Percentiles rank a stretch among this genome's conserved stretches.
phyloP scores from a whole-genome alignment of 108 stramenopile species.

The Cyclotella sp. region DNA sequence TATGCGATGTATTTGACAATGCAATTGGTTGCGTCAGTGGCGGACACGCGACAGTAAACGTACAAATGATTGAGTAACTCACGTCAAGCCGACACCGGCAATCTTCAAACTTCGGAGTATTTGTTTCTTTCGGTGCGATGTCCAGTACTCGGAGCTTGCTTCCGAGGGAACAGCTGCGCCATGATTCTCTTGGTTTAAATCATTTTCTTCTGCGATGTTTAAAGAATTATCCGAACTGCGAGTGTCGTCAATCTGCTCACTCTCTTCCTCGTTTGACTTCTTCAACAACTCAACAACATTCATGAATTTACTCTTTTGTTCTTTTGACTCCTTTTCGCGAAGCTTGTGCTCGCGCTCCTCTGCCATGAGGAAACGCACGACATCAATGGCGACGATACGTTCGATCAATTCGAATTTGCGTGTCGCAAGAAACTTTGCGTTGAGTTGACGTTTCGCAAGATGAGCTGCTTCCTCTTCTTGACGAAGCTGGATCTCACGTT shows the following conservation, averaged over 20 bases:
- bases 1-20: no score
- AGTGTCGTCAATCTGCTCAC: neutral
- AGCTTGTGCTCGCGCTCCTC: constrained; percentile 47
- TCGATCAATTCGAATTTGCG: constrained; percentile 54
- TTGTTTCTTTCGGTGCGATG: constrained; percentile 39
- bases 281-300: constrained; percentile 38
- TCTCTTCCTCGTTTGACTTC: constrained; percentile 18
- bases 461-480: constrained; percentile 13
- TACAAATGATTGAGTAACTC: neutral
- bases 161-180: neutral
- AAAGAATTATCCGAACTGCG: constrained; percentile 9
- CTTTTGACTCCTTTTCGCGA: constrained; percentile 28
- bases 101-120: constrained; percentile 62
- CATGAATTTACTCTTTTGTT: constrained; percentile 29
- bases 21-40: no score
- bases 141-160: constrained; percentile 20
- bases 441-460: constrained; percentile 38
- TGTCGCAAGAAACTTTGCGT: constrained; percentile 52
- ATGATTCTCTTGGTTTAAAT: constrained; percentile 18
- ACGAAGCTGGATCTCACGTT: neutral
- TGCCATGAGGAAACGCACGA: constrained; percentile 54
- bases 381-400: constrained; percentile 52
- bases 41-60: neutral
- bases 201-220: constrained; percentile 8
- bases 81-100: constrained; percentile 60